phyloP scores from a whole-genome alignment of 139 green algal genomes.

The Bryopsis sp. region DNA sequence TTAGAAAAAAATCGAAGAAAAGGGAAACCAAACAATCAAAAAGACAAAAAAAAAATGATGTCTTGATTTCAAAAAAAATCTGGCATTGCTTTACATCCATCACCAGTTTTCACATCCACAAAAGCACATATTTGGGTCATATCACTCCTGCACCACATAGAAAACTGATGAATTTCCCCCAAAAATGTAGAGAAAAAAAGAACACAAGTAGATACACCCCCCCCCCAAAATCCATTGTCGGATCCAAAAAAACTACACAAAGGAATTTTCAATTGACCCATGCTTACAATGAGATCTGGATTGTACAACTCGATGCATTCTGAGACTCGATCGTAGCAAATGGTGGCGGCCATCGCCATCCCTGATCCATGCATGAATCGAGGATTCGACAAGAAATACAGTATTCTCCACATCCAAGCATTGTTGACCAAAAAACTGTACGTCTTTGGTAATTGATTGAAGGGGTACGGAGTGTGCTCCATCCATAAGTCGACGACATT shows the following conservation, averaged over 20 bases:
- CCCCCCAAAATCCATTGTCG: too few relatives aligned
- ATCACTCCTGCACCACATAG: too few relatives aligned
- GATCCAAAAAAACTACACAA: too few relatives aligned
- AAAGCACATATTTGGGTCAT: slow-evolving; percentile 4
- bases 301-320: slow-evolving; percentile 54
- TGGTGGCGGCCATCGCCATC: slow-evolving; percentile 29
- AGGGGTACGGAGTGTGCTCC: slow-evolving; percentile 80
- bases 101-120: too few relatives aligned
- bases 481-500: slow-evolving; percentile 91
- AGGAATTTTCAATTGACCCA: too few relatives aligned
- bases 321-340: slow-evolving; percentile 29
- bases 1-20: background rate
- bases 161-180: too few relatives aligned
- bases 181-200: background rate
- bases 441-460: slow-evolving; percentile 75
- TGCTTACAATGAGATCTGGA: slow-evolving; percentile 43
- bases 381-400: slow-evolving; percentile 55
- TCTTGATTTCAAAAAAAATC: too few relatives aligned
- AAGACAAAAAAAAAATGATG: too few relatives aligned
- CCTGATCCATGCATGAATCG: slow-evolving; percentile 61
- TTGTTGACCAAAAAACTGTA: slow-evolving; percentile 92
- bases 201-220: background rate
- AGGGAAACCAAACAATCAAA: background rate
- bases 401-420: slow-evolving; percentile 60
- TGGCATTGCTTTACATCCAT: too few relatives aligned